Base-by-base conservation (phyloP, 2,329 filamentous ascomycete genomes). In the Exutisphaerella laricina region DNA sequence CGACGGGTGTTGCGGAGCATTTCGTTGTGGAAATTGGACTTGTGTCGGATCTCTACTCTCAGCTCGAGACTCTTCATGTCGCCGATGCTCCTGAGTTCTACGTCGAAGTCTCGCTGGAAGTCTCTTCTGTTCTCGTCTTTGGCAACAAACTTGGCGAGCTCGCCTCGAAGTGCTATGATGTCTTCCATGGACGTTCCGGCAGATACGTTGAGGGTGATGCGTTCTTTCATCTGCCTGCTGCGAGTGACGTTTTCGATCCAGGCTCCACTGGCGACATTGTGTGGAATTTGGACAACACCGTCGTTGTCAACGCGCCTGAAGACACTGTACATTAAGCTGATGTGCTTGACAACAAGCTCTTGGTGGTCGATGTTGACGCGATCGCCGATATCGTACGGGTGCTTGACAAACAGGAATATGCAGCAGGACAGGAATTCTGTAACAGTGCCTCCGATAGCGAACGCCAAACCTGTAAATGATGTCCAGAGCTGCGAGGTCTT, bases 381-480 rank as follows among this genome's bases (percentile, higher is more conserved):
- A 43, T 65, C 62, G 28, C 61, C 62, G 12, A 57, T 43, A 62
- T 97, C 90, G 63, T 85, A 96, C 0, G 90, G 89, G 63, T 97
- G 90, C 71, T 96, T 97, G 70, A 96, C 87, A 58, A 97, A 97
- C 1, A 97, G 71, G 71, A 97, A 97, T 58, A 97, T 94, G 70
- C 89, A 96, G 28, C 88, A 95, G 60, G 88, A 88, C n/a, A 97
- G 77, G 50, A 97, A 85, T 65, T 97, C 90, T 1, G 88, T 95
- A 39, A 85, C 84, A 16, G 88, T 82, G 63, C 96, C 96, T 54
- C 95, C 83, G 67, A 97, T 96, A 4, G 88, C 95, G 20, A 96
- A 72, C 3, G 89, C 95, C 10, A 97, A 79, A 40, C 49, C 46
- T 18, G 50, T 53, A 9, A 54, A 41, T 0, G 48, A 43, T 12